phyloP scores from a whole-genome alignment of 176 grass and related monocot genomes.

The Oryza longistaminata region DNA sequence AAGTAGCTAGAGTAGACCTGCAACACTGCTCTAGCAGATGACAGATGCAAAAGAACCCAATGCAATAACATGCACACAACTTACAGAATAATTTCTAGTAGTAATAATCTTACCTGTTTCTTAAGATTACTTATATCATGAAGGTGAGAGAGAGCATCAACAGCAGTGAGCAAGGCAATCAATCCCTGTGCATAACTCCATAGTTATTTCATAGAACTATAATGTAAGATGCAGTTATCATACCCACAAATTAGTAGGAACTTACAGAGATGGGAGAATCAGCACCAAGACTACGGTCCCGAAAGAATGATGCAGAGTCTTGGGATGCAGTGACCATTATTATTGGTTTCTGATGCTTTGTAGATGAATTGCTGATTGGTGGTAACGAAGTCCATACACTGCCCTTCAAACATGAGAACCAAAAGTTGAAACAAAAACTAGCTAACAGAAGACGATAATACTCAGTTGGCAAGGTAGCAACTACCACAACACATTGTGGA shows the following conservation, averaged over 20 bases:
- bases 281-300: conserved; percentile 81
- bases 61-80: conserved; percentile 14
- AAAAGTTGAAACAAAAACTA: conserved; percentile 40
- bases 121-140: conserved; percentile 69
- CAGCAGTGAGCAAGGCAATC: conserved; percentile 94
- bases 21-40: conserved; percentile 4
- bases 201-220: conserved; percentile 29
- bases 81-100: background rate
- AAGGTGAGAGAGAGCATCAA: conserved; percentile 91
- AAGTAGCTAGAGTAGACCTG: conserved; percentile 12
- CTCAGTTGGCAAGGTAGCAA: background rate
- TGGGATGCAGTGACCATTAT: conserved; percentile 74
- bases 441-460: conserved; percentile 14
- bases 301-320: conserved; percentile 91
- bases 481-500: background rate
- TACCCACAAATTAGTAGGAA: background rate
- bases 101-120: conserved; percentile 71
- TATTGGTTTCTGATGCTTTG: conserved; percentile 62
- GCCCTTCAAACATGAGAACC: conserved; percentile 76
- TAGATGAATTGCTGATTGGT: conserved; percentile 65
- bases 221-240: conserved; percentile 11
- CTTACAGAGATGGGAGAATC: conserved; percentile 99
- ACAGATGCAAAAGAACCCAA: conserved; percentile 13
- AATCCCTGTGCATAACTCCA: conserved; percentile 63
- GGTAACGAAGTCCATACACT: conserved; percentile 98